These are phyloP conservation scores for Calonectria pauciramosa DNA, from an alignment of 2,329 filamentous ascomycete species.

Conservation along the genomic window DNA sequence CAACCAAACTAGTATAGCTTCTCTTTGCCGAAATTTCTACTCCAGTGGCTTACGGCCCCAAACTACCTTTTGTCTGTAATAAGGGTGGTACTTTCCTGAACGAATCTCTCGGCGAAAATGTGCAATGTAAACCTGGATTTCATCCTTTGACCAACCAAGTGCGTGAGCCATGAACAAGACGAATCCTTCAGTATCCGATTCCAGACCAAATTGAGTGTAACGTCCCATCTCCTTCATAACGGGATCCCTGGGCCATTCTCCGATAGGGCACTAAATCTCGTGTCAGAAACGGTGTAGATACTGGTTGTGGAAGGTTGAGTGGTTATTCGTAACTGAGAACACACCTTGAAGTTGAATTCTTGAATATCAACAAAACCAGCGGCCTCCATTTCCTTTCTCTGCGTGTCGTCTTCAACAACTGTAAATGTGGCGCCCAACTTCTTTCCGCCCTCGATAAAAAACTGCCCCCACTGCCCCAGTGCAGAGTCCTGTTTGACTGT, in stretches of 20 bases:
- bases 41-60: constrained; percentile 20
- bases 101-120: constrained; percentile 23
- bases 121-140: constrained; percentile 24
- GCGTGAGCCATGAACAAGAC: constrained; percentile 23
- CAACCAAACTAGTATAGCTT: no score
- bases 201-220: constrained; percentile 18
- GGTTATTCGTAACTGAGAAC: not conserved
- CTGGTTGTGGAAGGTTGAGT: not conserved
- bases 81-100: constrained; percentile 6
- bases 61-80: constrained; percentile 17
- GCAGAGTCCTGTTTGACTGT: constrained; percentile 13
- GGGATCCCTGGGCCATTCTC: not conserved
- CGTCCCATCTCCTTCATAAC: constrained; percentile 18
- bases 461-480: constrained; percentile 28
- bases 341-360: constrained; percentile 5
- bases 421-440: constrained; percentile 23
- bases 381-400: constrained; percentile 23
- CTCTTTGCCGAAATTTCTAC: not conserved
- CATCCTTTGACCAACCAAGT: constrained; percentile 18
- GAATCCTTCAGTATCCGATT: constrained; percentile 20
- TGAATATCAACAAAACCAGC: constrained; percentile 29
- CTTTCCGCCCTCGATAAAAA: constrained; percentile 27
- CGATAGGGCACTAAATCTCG: not conserved
- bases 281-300: not conserved
- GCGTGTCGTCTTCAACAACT: constrained; percentile 7